Base-by-base conservation (phyloP, 2,329 filamentous ascomycete genomes). In the Colletotrichum sp. region DNA sequence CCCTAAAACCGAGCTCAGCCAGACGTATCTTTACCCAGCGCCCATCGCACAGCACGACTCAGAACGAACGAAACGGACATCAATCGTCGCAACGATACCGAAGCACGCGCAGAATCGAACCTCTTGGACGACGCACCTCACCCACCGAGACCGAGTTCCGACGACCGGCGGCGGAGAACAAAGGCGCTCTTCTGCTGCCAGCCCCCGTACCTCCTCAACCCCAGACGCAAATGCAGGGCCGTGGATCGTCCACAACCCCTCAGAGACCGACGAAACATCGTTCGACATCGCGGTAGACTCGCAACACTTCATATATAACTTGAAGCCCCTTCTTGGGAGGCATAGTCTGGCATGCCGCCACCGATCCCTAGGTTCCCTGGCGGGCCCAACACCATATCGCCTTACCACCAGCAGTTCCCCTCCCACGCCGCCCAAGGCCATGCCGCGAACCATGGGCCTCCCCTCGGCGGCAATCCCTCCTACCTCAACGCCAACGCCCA, bases 401-500 rank as follows among this genome's bases (percentile, higher is more conserved):
- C 86, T 32, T 87, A 87, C 78, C 86, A 87, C 78, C 83, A 84
- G 69, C 89, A 90, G 76, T 92, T 90, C 80, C 86, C 89, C n/a
- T 86, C 88, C 49, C 88, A 90, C 78, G 89, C 91, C 79, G 86
- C 87, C 60, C 90, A 91, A 78, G 86, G 85, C 68, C 87, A 89
- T 78, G 82, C 85, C 55, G 82, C 83, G 70, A 86, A 84, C 49
- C 90, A 89, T 77, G 87, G 87, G 72, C 87, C 86, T n/a, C 85
- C 86, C 62, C 83, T 96, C 72, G 90, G 91, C 78, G 89, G 90
- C 76, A 94, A 95, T 83, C 92, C 94, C 67, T 90, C 89, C 72
- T 98, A 97, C 84, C 91, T 92, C 78, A 92, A 91, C 80, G 90
- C 92, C 76, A 94, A 93, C 83, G 89, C 91, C 81, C 90, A 90